phyloP scores from a whole-genome alignment of 2,329 filamentous ascomycete genomes.

The Claviceps quebecensis region DNA sequence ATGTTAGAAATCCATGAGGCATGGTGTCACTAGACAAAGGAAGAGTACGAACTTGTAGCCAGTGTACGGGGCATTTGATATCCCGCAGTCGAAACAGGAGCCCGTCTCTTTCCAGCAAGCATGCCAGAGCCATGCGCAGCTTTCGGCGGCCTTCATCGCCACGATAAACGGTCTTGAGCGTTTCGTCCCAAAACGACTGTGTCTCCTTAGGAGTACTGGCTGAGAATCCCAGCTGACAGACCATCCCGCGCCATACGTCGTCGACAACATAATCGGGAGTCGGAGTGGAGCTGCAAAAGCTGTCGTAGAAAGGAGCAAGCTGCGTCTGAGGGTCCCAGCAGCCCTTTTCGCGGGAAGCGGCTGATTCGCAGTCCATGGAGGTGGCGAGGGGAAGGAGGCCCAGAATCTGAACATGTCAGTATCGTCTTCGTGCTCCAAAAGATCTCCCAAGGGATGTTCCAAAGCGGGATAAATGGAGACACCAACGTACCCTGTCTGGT shows the following conservation, averaged over 20 bases:
- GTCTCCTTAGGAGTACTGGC: conserved; percentile 22
- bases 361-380: conserved; percentile 39
- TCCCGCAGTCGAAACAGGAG: conserved; percentile 30
- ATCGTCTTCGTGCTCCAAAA: background rate
- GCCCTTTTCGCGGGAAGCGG: conserved; percentile 28
- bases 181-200: conserved; percentile 30
- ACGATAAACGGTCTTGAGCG: conserved; percentile 30
- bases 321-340: conserved; percentile 34
- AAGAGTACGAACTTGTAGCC: conserved; percentile 30
- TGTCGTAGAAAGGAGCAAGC: conserved; percentile 27
- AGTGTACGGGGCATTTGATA: conserved; percentile 36
- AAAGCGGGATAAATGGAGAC: background rate
- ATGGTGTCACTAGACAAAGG: background rate
- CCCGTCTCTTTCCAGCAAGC: conserved; percentile 32
- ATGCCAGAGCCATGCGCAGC: conserved; percentile 29
- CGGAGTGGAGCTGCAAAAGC: conserved; percentile 23
- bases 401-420: conserved; percentile 22
- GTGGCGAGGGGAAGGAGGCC: conserved; percentile 35
- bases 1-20: background rate
- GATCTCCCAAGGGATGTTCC: background rate
- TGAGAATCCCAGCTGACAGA: conserved; percentile 32
- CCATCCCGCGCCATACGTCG: conserved; percentile 30
- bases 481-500: conserved; percentile 27
- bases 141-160: conserved; percentile 37
- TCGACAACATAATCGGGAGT: conserved; percentile 34